phyloP scores from a whole-genome alignment of 139 green algal genomes.

The Chlamydomonas sphaeroides region DNA sequence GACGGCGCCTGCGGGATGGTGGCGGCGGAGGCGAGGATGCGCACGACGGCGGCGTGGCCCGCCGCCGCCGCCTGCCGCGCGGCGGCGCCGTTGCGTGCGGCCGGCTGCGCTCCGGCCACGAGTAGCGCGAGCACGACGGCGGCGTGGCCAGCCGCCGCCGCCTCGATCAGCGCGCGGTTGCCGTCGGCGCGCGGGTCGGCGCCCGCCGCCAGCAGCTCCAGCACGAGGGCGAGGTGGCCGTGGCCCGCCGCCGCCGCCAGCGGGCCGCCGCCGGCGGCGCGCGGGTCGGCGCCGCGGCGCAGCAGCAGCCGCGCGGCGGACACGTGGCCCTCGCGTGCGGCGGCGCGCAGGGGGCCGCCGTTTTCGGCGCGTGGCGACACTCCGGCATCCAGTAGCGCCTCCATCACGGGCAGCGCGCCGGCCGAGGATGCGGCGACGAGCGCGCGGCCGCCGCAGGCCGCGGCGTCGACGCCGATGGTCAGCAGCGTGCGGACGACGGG shows the following conservation, averaged over 20 bases:
- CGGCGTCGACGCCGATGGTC: neutral
- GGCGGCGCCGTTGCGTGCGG: neutral
- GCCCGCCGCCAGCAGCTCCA: conserved; percentile 30
- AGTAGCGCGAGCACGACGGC: conserved; percentile 12
- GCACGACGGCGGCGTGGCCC: neutral
- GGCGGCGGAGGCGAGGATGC: neutral
- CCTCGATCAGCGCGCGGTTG: conserved; percentile 12
- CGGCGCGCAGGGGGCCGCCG: conserved; percentile 22
- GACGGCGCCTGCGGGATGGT: too few relatives aligned
- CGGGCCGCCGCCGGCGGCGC: neutral
- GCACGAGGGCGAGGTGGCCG: conserved; percentile 21
- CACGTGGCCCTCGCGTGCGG: neutral
- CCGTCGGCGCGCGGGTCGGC: conserved; percentile 7
- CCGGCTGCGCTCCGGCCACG: neutral
- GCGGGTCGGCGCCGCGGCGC: conserved; percentile 2
- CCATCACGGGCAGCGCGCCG: neutral
- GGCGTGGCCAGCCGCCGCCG: conserved; percentile 5
- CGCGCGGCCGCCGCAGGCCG: conserved; percentile 15
- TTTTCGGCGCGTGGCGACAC: conserved; percentile 19
- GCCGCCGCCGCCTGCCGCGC: neutral
- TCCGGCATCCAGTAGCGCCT: conserved; percentile 6
- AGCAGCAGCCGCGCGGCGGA: conserved; percentile 14
- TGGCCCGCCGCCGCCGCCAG: conserved; percentile 1
- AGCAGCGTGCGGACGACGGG: conserved; percentile 6
- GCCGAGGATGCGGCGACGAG: conserved; percentile 6